Conservation (phyloP, 139 green algal species). For the Pseudopediastrum boryanum region DNA sequence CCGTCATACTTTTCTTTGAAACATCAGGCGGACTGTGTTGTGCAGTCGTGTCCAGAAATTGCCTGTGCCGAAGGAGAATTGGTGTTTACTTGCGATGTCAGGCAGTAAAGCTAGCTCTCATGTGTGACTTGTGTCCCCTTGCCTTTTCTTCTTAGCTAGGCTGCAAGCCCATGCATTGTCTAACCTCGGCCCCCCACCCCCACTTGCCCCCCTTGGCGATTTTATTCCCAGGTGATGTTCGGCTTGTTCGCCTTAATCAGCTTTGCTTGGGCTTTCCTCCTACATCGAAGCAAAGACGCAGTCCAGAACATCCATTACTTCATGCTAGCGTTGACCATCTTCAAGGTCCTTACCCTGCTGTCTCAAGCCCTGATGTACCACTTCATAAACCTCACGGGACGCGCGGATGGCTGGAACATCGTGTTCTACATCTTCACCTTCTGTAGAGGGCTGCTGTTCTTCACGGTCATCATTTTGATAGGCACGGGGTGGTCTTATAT, state of each 20-base stretch:
- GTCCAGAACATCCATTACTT: constrained; percentile 91
- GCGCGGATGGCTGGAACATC: constrained; percentile 93
- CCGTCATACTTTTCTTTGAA: too few relatives aligned
- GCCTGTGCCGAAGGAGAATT: not conserved
- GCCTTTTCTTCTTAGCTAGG: too few relatives aligned
- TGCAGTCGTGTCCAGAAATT: too few relatives aligned
- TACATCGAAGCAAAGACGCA: constrained; percentile 34
- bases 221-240: constrained; percentile 79
- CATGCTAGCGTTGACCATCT: constrained; percentile 86
- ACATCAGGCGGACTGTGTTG: too few relatives aligned
- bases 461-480: constrained; percentile 94
- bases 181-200: too few relatives aligned
- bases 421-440: constrained; percentile 98
- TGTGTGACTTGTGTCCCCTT: too few relatives aligned
- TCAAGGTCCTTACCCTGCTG: constrained; percentile 90
- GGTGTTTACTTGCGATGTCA: not conserved
- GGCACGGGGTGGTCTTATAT: constrained; percentile 86
- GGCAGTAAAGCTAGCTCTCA: too few relatives aligned
- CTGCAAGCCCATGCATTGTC: too few relatives aligned
- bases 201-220: too few relatives aligned
- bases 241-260: constrained; percentile 67
- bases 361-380: constrained; percentile 81
- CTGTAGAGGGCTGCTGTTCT: constrained; percentile 90
- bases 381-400: constrained; percentile 76
- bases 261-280: constrained; percentile 68